Conservation (phyloP, 179 eudicot species). For the Silene noctiflora region DNA sequence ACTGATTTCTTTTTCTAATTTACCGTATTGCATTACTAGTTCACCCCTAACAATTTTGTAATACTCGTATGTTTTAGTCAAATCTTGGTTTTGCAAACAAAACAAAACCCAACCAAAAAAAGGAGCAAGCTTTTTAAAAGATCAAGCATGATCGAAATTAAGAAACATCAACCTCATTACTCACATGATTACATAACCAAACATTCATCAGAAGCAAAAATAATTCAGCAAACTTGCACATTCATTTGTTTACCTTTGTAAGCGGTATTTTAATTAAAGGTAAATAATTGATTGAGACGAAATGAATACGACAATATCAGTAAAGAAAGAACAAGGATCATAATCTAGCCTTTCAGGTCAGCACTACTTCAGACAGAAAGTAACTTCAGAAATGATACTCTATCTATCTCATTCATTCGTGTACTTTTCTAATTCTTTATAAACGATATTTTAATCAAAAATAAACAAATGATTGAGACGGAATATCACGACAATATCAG, state of each 20-base stretch:
- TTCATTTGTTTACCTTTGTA: not conserved
- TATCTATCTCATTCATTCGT: not conserved
- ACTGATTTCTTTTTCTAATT: too few species aligned
- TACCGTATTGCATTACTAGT: too few species aligned
- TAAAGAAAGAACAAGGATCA: not conserved
- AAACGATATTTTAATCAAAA: too few species aligned
- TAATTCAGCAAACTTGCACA: not conserved
- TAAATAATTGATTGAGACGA: too few species aligned
- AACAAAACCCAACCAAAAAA: not conserved
- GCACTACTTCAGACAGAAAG: constrained; percentile 8
- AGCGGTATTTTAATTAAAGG: too few species aligned
- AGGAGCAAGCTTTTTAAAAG: not conserved
- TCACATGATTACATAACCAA: constrained; percentile 2
- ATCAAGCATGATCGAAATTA: not conserved
- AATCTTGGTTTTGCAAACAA: too few species aligned
- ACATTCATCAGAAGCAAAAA: not conserved
- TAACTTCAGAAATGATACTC: not conserved
- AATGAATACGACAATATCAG: not conserved
- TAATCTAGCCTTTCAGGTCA: constrained; percentile 16
- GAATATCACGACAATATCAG: not conserved
- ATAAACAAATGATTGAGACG: too few species aligned
- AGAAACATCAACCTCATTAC: not conserved
- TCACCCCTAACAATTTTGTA: too few species aligned
- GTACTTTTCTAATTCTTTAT: not conserved
- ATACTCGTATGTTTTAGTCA: too few species aligned